Conservation (phyloP, 306 rosid genomes). For the Begonia masoniana region DNA sequence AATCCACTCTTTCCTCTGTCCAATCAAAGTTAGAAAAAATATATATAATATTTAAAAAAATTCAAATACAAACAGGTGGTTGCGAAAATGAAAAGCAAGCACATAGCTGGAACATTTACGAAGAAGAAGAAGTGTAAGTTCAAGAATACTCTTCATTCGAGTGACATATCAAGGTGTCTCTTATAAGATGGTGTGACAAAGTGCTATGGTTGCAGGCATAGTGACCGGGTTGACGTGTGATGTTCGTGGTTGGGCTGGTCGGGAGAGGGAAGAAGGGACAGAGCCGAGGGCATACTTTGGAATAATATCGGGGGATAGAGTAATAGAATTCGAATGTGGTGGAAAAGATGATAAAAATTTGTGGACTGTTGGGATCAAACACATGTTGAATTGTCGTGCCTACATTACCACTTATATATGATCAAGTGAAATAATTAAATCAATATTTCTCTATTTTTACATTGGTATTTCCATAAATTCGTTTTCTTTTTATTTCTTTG, state of each 20-base stretch:
- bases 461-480: too few species aligned
- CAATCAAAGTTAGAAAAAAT: background rate
- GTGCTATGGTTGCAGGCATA: constrained; percentile 15
- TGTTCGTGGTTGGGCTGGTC: constrained; percentile 58
- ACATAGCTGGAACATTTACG: constrained; percentile 77
- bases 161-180: background rate
- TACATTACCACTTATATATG: constrained; percentile 15
- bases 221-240: constrained; percentile 58
- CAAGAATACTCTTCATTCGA: too few species aligned
- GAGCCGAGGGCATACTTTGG: constrained; percentile 66
- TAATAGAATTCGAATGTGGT: constrained; percentile 75
- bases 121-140: constrained; percentile 87
- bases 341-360: constrained; percentile 52
- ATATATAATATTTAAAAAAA: background rate
- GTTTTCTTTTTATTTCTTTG: too few species aligned
- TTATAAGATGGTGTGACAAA: too few species aligned
- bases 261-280: constrained; percentile 42
- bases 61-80: constrained; percentile 45
- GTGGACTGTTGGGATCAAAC: constrained; percentile 81
- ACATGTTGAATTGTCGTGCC: constrained; percentile 55
- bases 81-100: constrained; percentile 88
- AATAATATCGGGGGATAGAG: constrained; percentile 56
- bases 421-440: too few species aligned
- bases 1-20: too few species aligned
- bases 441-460: too few species aligned